Conservation (phyloP, 1,139 yeast genomes). For the Suhomyces yuchorum region DNA sequence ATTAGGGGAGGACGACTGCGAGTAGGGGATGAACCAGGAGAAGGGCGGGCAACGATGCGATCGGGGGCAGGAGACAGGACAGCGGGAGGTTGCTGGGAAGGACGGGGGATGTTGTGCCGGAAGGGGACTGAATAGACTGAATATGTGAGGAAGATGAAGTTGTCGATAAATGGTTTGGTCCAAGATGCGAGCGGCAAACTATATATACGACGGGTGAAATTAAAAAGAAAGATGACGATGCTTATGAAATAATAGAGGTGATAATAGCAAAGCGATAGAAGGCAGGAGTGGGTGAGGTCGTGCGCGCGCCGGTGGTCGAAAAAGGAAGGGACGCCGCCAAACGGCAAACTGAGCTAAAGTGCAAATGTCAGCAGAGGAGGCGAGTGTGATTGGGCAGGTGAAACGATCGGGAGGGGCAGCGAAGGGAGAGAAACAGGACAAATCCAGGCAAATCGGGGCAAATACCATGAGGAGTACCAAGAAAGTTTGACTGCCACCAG, state of each 20-base stretch:
- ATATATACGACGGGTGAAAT: constrained; percentile 12
- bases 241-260: constrained; percentile 14
- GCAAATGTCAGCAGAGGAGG: constrained; percentile 3
- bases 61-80: not conserved
- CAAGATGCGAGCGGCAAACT: constrained; percentile 11
- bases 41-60: constrained; percentile 5
- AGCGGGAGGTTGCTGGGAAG: not conserved
- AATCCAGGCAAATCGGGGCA: not conserved
- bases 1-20: constrained; percentile 10
- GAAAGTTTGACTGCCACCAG: too few species aligned
- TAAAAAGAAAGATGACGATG: constrained; percentile 16
- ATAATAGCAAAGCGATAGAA: constrained; percentile 15
- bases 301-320: constrained; percentile 3
- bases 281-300: constrained; percentile 6
- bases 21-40: constrained; percentile 5
- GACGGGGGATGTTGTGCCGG: too few species aligned
- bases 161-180: constrained; percentile 1
- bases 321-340: constrained; percentile 5
- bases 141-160: not conserved
- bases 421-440: not conserved
- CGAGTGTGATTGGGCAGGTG: constrained; percentile 3
- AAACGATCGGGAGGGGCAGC: constrained; percentile 3
- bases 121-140: too few species aligned
- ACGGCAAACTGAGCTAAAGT: not conserved
- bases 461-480: too few species aligned